Conservation (phyloP, 1,284 basidiomycete species). For the Sanghuangporus weigelae region DNA sequence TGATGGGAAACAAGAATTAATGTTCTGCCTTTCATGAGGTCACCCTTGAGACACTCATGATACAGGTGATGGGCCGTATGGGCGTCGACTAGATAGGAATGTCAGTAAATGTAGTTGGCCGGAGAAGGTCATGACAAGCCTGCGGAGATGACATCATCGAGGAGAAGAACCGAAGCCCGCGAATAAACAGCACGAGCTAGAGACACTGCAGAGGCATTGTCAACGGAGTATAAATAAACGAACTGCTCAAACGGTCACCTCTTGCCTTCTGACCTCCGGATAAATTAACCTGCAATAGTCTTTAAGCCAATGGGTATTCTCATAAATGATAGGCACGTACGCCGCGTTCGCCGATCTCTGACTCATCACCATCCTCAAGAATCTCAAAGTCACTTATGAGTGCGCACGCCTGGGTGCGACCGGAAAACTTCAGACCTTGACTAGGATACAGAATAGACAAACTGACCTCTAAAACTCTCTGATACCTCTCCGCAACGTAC, state of each 20-base stretch:
- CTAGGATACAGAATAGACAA: conserved; percentile 2
- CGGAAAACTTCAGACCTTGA: not conserved
- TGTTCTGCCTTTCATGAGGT: conserved; percentile 76
- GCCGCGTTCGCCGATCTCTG: conserved; percentile 86
- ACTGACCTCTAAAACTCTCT: conserved; percentile 61
- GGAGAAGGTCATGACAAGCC: conserved; percentile 29
- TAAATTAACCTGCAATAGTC: conserved; percentile 61
- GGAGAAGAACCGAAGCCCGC: conserved; percentile 75
- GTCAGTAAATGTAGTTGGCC: conserved; percentile 8
- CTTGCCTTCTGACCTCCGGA: conserved; percentile 96
- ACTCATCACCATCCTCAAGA: conserved; percentile 91
- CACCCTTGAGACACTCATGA: conserved; percentile 77
- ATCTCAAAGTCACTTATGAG: conserved; percentile 81
- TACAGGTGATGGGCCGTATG: conserved; percentile 87
- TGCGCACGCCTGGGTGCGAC: conserved; percentile 43
- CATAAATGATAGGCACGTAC: conserved; percentile 35
- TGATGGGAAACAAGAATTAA: conserved; percentile 89
- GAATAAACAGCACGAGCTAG: conserved; percentile 94
- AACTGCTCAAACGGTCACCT: conserved; percentile 37
- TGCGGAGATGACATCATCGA: conserved; percentile 86
- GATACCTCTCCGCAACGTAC: conserved; percentile 73
- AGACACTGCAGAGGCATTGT: conserved; percentile 43
- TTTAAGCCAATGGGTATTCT: not conserved
- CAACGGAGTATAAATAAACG: not conserved
- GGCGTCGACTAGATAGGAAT: conserved; percentile 57